Conservation (phyloP, 129 eudicot genomes). For the Daucus carota region DNA sequence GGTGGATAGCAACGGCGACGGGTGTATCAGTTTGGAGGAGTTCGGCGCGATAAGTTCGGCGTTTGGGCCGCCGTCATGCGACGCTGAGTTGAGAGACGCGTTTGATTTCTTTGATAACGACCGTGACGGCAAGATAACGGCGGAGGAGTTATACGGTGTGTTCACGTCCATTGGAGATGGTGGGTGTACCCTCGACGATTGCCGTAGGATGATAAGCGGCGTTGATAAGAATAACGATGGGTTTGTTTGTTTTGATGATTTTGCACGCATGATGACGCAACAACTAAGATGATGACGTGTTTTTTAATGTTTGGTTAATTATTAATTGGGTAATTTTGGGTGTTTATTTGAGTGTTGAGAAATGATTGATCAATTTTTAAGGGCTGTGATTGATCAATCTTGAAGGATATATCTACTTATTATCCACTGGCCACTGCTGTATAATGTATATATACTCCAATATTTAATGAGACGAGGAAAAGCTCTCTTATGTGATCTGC, state of each 20-base stretch:
- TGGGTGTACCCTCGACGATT: slow-evolving; percentile 69
- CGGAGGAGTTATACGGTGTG: slow-evolving; percentile 52
- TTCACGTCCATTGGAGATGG: slow-evolving; percentile 49
- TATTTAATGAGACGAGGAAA: neutral
- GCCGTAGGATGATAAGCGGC: slow-evolving; percentile 68
- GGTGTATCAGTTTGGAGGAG: slow-evolving; percentile 66
- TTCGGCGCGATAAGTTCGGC: slow-evolving; percentile 51
- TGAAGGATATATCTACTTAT: neutral
- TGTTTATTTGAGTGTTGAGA: neutral
- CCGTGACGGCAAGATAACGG: slow-evolving; percentile 70
- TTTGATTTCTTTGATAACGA: slow-evolving; percentile 71
- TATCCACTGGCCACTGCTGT: neutral
- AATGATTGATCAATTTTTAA: neutral
- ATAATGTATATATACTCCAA: too few species aligned
- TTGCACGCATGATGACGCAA: slow-evolving; percentile 58
- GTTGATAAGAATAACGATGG: slow-evolving; percentile 76
- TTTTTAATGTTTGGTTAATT: neutral
- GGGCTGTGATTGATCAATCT: slow-evolving; percentile 7
- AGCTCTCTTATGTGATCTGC: neutral
- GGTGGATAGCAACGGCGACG: slow-evolving; percentile 63
- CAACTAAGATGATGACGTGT: slow-evolving; percentile 22
- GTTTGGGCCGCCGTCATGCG: slow-evolving; percentile 50
- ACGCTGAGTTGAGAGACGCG: slow-evolving; percentile 45
- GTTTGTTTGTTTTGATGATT: slow-evolving; percentile 78
- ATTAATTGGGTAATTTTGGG: neutral